Base-by-base conservation (phyloP, 2,329 filamentous ascomycete species). In the Pseudogymnoascus sp. region DNA sequence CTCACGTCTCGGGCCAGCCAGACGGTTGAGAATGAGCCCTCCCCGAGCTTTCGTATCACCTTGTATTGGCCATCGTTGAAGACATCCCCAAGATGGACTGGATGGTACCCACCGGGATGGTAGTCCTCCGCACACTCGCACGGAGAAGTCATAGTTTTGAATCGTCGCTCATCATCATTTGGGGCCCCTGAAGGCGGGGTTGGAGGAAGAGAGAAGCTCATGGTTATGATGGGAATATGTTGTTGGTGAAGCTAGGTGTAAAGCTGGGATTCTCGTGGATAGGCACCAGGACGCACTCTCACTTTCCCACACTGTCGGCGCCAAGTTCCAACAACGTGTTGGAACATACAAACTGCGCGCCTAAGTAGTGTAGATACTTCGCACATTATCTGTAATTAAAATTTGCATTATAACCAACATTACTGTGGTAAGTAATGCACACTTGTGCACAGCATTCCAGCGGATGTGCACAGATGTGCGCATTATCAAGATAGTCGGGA, bases 31-130 rank as follows among this genome's bases (percentile, higher is more conserved):
- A 70, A 78, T 0, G 73, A 73, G 24, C 79, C 78, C 40, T 72
- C 75, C n/a, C 78, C 78, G 24, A 81, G 68, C 68, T 81, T 81
- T 63, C 78, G 75, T 28, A 78, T 65, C 53, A 80, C 68, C 40
- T 71, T 70, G 65, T 81, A 82, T 31, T 75, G 75, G 19, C 71
- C 75, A 63, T 75, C 61, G 11, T 76, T 65, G 65, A 80, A 78
- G 1, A 67, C 53, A 61, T 81, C 78, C 16, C 75, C 75, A 1
- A 82, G 69, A 2, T 66, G 67, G 8, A 78, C 72, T 3, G 79
- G 78, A 68, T 81, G 78, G 63, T 74, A 80, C 19, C 78, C 76
- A 1, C 77, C 77, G 4, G 14, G 26, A 19, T 43, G 24, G 59
- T 72, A 72, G 1, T 61, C 7, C n/a, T 70, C 65, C 14, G 19